A percentile compares a stretch with the other conserved stretches of the same genome.
phyloP scores from a whole-genome alignment of 352 stramenopile genomes.

The Globisporangium camurandrum region DNA sequence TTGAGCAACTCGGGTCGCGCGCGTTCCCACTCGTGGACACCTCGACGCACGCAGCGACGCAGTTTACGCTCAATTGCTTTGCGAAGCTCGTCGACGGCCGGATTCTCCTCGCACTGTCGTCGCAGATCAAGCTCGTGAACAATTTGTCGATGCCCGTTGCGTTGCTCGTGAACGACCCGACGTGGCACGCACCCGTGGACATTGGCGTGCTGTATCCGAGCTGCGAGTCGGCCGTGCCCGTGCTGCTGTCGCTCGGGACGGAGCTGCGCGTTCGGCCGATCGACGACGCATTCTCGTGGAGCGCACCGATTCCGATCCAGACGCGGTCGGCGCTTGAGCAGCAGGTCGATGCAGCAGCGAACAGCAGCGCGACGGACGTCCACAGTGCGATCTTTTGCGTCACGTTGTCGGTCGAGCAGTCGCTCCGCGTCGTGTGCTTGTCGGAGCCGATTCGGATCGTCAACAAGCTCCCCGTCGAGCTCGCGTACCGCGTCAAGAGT shows the following conservation, averaged over 20 bases:
- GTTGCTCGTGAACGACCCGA: constrained; percentile 75
- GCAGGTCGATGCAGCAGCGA: constrained; percentile 50
- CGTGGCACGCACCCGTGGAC: constrained; percentile 63
- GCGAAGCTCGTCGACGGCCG: constrained; percentile 67
- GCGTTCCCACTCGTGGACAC: constrained; percentile 57
- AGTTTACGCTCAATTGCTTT: constrained; percentile 52
- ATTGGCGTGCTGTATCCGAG: constrained; percentile 52
- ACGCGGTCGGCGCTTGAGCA: constrained; percentile 49
- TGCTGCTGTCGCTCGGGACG: constrained; percentile 57
- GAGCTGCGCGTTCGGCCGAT: constrained; percentile 61
- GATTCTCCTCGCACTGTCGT: constrained; percentile 73
- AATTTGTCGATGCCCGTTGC: constrained; percentile 60
- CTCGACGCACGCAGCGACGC: constrained; percentile 30
- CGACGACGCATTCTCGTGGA: constrained; percentile 52
- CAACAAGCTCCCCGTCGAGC: constrained; percentile 70
- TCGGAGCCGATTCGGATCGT: constrained; percentile 66
- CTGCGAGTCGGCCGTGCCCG: constrained; percentile 57
- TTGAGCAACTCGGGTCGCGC: constrained; percentile 64
- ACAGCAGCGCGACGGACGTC: constrained; percentile 10
- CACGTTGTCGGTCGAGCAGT: constrained; percentile 52
- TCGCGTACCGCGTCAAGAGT: constrained; percentile 49
- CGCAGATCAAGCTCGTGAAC: constrained; percentile 70
- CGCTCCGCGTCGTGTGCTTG: constrained; percentile 53
- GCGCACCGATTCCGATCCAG: constrained; percentile 69
- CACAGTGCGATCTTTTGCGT: constrained; percentile 61